A percentile compares a stretch with the other conserved stretches of the same genome.
These are phyloP conservation scores for Colletotrichum sp. DNA, from an alignment of 2,329 filamentous ascomycete species.

Conservation along the genomic window DNA sequence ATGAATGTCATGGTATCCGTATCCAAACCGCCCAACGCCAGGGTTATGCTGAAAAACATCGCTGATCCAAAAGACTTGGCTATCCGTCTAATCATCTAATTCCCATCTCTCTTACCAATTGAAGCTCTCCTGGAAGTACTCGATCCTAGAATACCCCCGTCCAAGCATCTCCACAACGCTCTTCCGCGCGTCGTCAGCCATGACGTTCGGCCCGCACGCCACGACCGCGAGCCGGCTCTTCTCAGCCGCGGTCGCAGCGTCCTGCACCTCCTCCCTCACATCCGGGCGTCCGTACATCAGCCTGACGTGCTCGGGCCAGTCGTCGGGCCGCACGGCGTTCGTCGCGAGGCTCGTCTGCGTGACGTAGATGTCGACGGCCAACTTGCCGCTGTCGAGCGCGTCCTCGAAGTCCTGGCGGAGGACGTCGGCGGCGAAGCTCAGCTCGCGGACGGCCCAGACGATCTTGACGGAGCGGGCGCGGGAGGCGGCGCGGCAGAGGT, in stretches of 20 bases:
- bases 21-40: background rate
- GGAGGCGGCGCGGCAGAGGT: constrained; percentile 24
- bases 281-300: constrained; percentile 35
- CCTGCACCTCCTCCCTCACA: constrained; percentile 33
- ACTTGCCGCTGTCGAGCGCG: constrained; percentile 28
- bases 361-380: constrained; percentile 42
- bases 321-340: background rate
- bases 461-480: constrained; percentile 33
- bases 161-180: constrained; percentile 37
- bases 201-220: constrained; percentile 47
- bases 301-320: constrained; percentile 21
- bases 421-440: constrained; percentile 38
- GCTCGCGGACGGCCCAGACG: constrained; percentile 49
- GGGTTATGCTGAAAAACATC: background rate
- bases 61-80: background rate
- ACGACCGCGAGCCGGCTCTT: constrained; percentile 42
- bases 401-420: constrained; percentile 36
- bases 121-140: constrained; percentile 50
- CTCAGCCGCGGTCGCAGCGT: constrained; percentile 24
- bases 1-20: background rate
- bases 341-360: constrained; percentile 25
- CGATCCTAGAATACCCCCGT: constrained; percentile 29
- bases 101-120: constrained; percentile 36
- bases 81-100: background rate
- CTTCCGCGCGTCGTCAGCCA: constrained; percentile 48